Evolutionary conservation across 2,329 filamentous ascomycete genomes (phyloP).

Genomic region (Colletotrichum costaricense): DNA sequence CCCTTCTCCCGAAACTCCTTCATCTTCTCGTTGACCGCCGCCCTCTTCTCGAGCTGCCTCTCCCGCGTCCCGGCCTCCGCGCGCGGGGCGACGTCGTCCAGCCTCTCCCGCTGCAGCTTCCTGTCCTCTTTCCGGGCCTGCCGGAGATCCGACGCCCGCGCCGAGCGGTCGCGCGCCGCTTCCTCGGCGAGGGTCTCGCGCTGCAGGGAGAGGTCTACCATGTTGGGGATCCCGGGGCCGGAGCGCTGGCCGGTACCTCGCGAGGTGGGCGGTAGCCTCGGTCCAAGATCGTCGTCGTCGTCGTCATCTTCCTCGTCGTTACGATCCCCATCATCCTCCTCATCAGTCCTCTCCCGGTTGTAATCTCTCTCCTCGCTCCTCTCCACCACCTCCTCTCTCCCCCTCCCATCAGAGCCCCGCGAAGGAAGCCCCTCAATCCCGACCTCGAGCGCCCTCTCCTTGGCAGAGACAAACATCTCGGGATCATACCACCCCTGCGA

Average conservation of each 20-base stretch:
- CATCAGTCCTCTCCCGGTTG: conserved; percentile 26
- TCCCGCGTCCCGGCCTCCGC: conserved; percentile 87
- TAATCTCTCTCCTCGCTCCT: background rate
- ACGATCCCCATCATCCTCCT: conserved; percentile 39
- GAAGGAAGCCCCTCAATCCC: background rate
- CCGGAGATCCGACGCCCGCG: conserved; percentile 64
- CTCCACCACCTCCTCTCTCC: conserved; percentile 36
- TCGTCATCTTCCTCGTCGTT: conserved; percentile 57
- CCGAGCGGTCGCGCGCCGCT: conserved; percentile 56
- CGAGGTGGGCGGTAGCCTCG: conserved; percentile 49
- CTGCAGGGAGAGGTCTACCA: conserved; percentile 77
- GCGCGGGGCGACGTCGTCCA: conserved; percentile 85
- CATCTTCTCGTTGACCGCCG: conserved; percentile 78
- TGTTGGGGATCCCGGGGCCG: conserved; percentile 75
- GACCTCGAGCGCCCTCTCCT: conserved; percentile 41
- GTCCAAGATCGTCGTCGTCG: conserved; percentile 71
- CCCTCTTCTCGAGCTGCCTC: conserved; percentile 87
- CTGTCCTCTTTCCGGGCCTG: conserved; percentile 74
- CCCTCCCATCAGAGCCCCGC: background rate
- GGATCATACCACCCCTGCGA: conserved; percentile 95
- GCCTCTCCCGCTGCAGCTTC: conserved; percentile 73
- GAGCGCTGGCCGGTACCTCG: conserved; percentile 39
- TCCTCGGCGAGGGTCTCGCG: conserved; percentile 63
- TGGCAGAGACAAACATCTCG: conserved; percentile 64
- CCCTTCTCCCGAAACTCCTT: conserved; percentile 75